Conservation (phyloP, 768 basidiomycete genomes). For the Macrolepiota fuliginosa region DNA sequence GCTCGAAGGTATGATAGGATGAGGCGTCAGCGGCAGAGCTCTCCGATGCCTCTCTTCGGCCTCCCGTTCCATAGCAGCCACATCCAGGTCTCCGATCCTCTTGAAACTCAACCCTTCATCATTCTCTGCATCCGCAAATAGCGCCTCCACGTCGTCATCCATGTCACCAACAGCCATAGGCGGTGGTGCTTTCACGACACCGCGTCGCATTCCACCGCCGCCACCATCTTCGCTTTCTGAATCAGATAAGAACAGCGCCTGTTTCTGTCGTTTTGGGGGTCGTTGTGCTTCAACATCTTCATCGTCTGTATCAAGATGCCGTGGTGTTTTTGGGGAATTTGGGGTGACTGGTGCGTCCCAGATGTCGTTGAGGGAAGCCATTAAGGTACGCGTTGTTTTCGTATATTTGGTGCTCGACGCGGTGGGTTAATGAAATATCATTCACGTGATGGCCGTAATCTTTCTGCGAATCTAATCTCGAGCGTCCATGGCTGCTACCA, state of each 20-base stretch:
- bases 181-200: conserved; percentile 33
- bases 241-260: conserved; percentile 58
- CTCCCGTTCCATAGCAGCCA: conserved; percentile 50
- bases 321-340: conserved; percentile 16
- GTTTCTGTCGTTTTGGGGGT: conserved; percentile 30
- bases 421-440: conserved; percentile 17
- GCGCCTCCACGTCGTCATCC: conserved; percentile 47
- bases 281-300: conserved; percentile 23
- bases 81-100: conserved; percentile 50
- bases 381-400: conserved; percentile 41
- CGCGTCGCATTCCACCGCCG: conserved; percentile 19
- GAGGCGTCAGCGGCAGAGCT: conserved; percentile 33
- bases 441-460: conserved; percentile 21
- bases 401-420: conserved; percentile 30
- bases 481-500: background rate
- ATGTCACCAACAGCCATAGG: conserved; percentile 23
- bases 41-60: conserved; percentile 50
- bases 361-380: conserved; percentile 51
- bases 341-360: conserved; percentile 52
- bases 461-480: conserved; percentile 9
- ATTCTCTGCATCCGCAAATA: conserved; percentile 37
- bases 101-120: conserved; percentile 36
- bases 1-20: conserved; percentile 46
- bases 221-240: conserved; percentile 51
- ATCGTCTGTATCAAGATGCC: conserved; percentile 16